Conservation (phyloP, 257 asterid species). For the Solanum chilense region DNA sequence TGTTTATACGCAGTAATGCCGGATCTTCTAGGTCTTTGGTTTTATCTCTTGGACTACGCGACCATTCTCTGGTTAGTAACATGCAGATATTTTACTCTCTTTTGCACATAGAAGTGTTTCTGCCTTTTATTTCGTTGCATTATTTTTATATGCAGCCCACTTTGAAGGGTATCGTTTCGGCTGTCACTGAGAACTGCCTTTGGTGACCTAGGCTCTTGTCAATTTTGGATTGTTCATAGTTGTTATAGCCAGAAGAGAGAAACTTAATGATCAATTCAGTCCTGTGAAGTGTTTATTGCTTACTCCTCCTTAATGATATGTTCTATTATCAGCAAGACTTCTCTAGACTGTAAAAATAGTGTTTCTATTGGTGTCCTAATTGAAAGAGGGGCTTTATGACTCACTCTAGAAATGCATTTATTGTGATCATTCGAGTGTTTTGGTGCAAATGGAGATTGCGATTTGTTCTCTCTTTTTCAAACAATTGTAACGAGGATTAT, state of each 20-base stretch:
- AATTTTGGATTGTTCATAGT: not conserved
- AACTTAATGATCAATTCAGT: not conserved
- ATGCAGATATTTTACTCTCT: not conserved
- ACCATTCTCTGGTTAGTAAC: slow-evolving; percentile 60
- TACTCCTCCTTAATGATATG: not conserved
- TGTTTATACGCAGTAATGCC: slow-evolving; percentile 35
- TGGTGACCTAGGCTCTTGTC: slow-evolving; percentile 3
- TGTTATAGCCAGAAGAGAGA: not conserved
- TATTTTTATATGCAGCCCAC: slow-evolving; percentile 30
- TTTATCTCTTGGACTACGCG: slow-evolving; percentile 75
- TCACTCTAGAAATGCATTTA: not conserved
- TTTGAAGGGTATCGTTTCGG: slow-evolving; percentile 52
- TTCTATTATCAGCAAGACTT: not conserved
- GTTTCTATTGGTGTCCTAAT: not conserved
- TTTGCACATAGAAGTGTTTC: not conserved
- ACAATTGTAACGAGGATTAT: not conserved
- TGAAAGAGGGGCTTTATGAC: not conserved
- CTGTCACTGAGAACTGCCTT: slow-evolving; percentile 36
- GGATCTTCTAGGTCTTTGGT: slow-evolving; percentile 73
- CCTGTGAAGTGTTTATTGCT: not conserved
- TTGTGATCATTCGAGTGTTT: not conserved
- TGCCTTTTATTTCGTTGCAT: not conserved
- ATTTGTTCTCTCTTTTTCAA: not conserved
- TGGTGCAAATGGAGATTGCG: not conserved
- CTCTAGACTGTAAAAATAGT: not conserved